Evolutionary conservation across 371 early-diverging fungal species (phyloP).

Genomic region (Funneliformis caledonium): DNA sequence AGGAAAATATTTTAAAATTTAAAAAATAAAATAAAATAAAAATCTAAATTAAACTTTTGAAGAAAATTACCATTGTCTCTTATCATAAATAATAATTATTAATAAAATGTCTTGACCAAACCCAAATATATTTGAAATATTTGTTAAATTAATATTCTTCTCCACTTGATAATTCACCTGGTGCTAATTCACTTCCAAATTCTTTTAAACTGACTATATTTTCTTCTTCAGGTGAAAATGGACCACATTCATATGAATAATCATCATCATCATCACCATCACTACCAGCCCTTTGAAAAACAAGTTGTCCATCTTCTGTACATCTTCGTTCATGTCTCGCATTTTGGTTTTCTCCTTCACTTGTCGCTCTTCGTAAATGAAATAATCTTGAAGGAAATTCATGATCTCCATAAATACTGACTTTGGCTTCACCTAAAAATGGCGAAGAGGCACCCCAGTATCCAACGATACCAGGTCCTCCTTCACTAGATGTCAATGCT

Average conservation of each 20-base stretch:
- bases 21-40: too few relatives aligned
- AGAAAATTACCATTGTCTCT: too few relatives aligned
- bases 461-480: slow-evolving; percentile 25
- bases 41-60: too few relatives aligned
- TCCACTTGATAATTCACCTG: slow-evolving; percentile 37
- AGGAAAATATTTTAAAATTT: too few relatives aligned
- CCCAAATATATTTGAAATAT: too few relatives aligned
- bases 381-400: neutral
- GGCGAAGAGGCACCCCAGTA: slow-evolving; percentile 31
- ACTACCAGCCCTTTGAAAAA: neutral
- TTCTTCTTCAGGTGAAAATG: slow-evolving; percentile 25
- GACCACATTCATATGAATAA: neutral
- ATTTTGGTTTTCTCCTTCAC: neutral
- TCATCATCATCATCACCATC: neutral
- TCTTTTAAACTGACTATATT: neutral
- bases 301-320: neutral
- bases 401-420: slow-evolving; percentile 22
- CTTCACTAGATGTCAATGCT: slow-evolving; percentile 38
- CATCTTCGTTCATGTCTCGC: neutral
- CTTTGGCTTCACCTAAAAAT: slow-evolving; percentile 24
- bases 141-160: slow-evolving; percentile 27
- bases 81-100: too few relatives aligned
- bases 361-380: slow-evolving; percentile 1
- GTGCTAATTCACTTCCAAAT: neutral
- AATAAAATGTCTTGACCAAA: too few relatives aligned